These are phyloP conservation scores for Penicillium sp. DNA, from an alignment of 2,329 filamentous ascomycete genomes.

Conservation along the genomic window DNA sequence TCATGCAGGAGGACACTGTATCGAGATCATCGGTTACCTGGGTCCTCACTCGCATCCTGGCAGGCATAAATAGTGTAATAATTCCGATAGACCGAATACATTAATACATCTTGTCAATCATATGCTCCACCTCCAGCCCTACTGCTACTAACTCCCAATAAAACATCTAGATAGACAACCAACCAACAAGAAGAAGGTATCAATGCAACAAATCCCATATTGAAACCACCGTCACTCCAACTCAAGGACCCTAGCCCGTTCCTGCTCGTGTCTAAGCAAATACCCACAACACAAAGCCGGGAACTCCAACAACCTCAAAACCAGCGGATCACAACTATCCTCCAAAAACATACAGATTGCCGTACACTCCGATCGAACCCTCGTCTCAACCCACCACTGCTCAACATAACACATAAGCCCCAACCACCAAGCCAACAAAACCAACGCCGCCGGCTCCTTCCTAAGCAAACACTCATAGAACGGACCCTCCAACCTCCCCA, in stretches of 20 bases:
- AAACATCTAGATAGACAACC: background rate
- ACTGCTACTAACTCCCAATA: background rate
- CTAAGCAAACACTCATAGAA: constrained; percentile 28
- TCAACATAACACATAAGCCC: constrained; percentile 25
- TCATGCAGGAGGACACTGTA: background rate
- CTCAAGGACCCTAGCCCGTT: constrained; percentile 7
- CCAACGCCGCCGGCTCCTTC: constrained; percentile 31
- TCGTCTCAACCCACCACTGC: constrained; percentile 30
- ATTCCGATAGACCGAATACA: background rate
- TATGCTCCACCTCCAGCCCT: background rate
- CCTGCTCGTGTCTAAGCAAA: constrained; percentile 24
- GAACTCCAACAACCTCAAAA: constrained; percentile 31
- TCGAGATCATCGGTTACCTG: background rate
- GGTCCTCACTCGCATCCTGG: background rate
- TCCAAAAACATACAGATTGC: constrained; percentile 39
- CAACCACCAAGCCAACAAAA: constrained; percentile 37
- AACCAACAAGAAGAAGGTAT: background rate
- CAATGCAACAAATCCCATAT: background rate
- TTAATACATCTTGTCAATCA: background rate
- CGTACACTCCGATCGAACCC: constrained; percentile 33
- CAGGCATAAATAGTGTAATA: background rate
- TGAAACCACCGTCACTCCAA: background rate
- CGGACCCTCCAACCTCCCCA: constrained; percentile 31
- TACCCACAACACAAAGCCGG: constrained; percentile 35
- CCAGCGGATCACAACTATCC: constrained; percentile 23